phyloP scores from a whole-genome alignment of 2,329 filamentous ascomycete species.

The Aspergillus tamarii region DNA sequence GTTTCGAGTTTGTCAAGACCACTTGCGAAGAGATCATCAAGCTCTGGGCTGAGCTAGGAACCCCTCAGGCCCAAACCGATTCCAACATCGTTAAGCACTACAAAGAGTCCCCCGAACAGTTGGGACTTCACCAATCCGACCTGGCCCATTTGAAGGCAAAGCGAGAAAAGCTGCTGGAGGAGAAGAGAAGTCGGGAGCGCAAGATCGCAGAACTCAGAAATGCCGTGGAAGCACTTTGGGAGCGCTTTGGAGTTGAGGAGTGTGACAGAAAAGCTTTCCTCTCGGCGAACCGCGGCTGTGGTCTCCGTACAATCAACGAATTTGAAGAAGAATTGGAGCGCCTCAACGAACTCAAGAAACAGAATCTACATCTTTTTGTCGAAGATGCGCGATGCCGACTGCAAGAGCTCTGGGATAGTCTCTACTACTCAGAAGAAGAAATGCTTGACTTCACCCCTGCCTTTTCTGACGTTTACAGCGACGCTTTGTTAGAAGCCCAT shows the following conservation, averaged over 20 bases:
- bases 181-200: constrained; percentile 84
- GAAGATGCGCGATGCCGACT: constrained; percentile 89
- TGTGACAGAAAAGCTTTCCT: constrained; percentile 82
- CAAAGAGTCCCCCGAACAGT: constrained; percentile 86
- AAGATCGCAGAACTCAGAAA: constrained; percentile 73
- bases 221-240: constrained; percentile 86
- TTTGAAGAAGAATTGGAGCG: constrained; percentile 88
- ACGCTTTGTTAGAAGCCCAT: constrained; percentile 91
- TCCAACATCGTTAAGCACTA: constrained; percentile 84
- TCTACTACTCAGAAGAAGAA: constrained; percentile 96
- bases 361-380: constrained; percentile 94
- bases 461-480: constrained; percentile 95
- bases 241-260: constrained; percentile 81
- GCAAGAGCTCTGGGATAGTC: constrained; percentile 90
- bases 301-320: constrained; percentile 89
- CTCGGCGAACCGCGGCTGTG: constrained; percentile 85
- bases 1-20: constrained; percentile 73
- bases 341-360: constrained; percentile 88
- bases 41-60: constrained; percentile 93
- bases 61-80: constrained; percentile 91
- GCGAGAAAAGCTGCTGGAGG: constrained; percentile 81
- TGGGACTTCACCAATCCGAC: constrained; percentile 89
- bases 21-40: constrained; percentile 85
- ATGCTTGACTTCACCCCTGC: constrained; percentile 98
- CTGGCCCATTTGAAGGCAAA: constrained; percentile 70